phyloP scores from a whole-genome alignment of 2,329 filamentous ascomycete genomes.

The Clonostachys sp. region DNA sequence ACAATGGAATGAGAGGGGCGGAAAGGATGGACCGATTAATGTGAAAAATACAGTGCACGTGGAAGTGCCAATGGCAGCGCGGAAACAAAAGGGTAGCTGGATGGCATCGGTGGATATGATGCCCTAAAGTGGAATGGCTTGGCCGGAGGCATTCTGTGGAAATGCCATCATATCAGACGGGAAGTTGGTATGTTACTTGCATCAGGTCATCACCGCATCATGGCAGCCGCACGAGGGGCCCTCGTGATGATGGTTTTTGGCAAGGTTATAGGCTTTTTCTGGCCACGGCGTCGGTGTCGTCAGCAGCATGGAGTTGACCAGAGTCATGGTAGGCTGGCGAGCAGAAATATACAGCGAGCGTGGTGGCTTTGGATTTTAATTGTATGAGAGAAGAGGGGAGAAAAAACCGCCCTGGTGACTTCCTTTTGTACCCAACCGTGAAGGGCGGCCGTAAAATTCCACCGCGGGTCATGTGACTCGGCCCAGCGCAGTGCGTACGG shows the following conservation, averaged over 20 bases:
- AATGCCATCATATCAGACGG: constrained; percentile 1
- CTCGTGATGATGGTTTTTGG: constrained; percentile 67
- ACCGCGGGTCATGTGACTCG: background rate
- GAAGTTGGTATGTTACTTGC: constrained; percentile 47
- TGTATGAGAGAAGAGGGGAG: constrained; percentile 16
- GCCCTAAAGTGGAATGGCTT: too few species aligned
- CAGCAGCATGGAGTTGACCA: constrained; percentile 32
- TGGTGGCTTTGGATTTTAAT: constrained; percentile 30
- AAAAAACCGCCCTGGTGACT: constrained; percentile 7
- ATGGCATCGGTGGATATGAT: too few species aligned
- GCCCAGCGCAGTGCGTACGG: too few species aligned
- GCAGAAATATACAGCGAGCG: constrained; percentile 25
- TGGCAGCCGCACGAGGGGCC: constrained; percentile 59
- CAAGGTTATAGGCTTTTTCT: constrained; percentile 50
- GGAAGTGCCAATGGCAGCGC: too few species aligned
- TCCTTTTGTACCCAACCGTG: background rate
- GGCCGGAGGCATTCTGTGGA: background rate
- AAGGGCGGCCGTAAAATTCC: background rate
- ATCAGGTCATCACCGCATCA: constrained; percentile 67
- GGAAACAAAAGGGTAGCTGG: too few species aligned
- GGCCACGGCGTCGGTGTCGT: constrained; percentile 51
- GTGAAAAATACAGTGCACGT: too few species aligned
- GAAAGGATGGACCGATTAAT: too few species aligned
- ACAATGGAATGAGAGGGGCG: too few species aligned
- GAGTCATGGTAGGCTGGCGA: constrained; percentile 26